Evolutionary conservation across 2,329 filamentous ascomycete species (phyloP).

Genomic region (Lachnellula suecica): DNA sequence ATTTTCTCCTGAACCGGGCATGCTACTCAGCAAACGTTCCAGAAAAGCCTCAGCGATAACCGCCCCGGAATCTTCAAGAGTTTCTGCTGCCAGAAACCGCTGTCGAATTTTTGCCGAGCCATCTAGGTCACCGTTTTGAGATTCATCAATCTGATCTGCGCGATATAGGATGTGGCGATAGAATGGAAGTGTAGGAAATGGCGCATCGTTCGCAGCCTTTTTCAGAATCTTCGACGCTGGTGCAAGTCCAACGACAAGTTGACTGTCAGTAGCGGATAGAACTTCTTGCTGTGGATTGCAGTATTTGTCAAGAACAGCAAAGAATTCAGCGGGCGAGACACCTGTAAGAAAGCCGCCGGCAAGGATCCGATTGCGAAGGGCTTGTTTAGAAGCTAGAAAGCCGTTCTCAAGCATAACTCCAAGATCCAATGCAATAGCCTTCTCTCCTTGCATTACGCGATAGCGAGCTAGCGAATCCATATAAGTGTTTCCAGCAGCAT

Average conservation of each 20-base stretch:
- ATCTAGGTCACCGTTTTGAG: conserved; percentile 7
- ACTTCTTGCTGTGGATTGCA: conserved; percentile 20
- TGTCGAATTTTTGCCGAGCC: conserved; percentile 1
- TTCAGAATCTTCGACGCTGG: conserved; percentile 17
- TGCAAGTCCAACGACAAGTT: conserved; percentile 19
- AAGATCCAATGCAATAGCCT: conserved; percentile 9
- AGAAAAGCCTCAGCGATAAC: background rate
- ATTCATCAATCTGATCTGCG: conserved; percentile 49
- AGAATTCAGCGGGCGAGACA: conserved; percentile 18
- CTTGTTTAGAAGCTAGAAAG: conserved; percentile 30
- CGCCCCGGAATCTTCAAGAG: background rate
- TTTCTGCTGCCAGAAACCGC: conserved; percentile 11
- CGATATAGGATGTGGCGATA: conserved; percentile 27
- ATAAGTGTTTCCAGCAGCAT: conserved; percentile 30
- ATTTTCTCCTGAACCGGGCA: conserved; percentile 20
- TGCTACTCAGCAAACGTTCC: conserved; percentile 18
- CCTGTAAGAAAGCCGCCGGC: conserved; percentile 1
- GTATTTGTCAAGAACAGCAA: conserved; percentile 20
- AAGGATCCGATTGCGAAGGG: conserved; percentile 2
- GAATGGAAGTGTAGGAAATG: conserved; percentile 19
- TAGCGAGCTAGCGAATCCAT: conserved; percentile 10
- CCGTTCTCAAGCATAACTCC: conserved; percentile 7
- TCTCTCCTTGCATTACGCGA: conserved; percentile 4
- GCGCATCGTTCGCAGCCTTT: conserved; percentile 13
- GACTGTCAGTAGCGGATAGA: conserved; percentile 33